These are phyloP conservation scores for Thamnidium elegans DNA, from an alignment of 192 early-diverging fungal species.

Conservation along the genomic window DNA sequence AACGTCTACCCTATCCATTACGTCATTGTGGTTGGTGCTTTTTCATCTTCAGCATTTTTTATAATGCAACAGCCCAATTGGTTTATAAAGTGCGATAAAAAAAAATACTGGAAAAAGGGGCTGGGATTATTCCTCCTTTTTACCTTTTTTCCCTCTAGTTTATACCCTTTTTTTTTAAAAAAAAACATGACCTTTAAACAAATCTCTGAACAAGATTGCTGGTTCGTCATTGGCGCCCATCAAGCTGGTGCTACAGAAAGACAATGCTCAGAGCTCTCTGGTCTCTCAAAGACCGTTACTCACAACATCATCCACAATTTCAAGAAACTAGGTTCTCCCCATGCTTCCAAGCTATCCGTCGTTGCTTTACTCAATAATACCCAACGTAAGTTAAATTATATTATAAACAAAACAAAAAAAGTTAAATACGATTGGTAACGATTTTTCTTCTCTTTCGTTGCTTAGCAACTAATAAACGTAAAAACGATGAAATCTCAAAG, in stretches of 20 bases:
- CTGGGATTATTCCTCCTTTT: too few species aligned
- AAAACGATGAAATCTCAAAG: too few species aligned
- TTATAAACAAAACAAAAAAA: too few species aligned
- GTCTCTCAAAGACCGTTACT: conserved; percentile 21
- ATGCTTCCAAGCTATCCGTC: conserved; percentile 10
- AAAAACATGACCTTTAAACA: conserved; percentile 7
- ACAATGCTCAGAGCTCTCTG: conserved; percentile 26
- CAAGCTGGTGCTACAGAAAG: conserved; percentile 32
- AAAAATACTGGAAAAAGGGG: too few species aligned
- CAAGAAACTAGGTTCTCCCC: conserved; percentile 25
- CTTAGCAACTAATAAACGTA: too few species aligned
- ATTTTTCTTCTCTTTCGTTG: too few species aligned
- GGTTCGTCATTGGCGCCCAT: conserved; percentile 31
- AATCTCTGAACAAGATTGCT: conserved; percentile 27
- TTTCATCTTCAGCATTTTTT: too few species aligned
- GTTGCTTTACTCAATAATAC: background rate
- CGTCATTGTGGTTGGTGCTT: too few species aligned
- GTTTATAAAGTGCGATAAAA: too few species aligned
- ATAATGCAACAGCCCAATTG: too few species aligned
- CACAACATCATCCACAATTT: conserved; percentile 29
- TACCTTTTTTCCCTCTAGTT: background rate
- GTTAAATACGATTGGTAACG: too few species aligned
- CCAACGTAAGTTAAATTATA: background rate
- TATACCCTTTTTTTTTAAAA: background rate
- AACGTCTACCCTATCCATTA: too few species aligned